These are phyloP conservation scores for Chlorella sp. DNA, from an alignment of 139 green algal genomes.

Conservation along the genomic window DNA sequence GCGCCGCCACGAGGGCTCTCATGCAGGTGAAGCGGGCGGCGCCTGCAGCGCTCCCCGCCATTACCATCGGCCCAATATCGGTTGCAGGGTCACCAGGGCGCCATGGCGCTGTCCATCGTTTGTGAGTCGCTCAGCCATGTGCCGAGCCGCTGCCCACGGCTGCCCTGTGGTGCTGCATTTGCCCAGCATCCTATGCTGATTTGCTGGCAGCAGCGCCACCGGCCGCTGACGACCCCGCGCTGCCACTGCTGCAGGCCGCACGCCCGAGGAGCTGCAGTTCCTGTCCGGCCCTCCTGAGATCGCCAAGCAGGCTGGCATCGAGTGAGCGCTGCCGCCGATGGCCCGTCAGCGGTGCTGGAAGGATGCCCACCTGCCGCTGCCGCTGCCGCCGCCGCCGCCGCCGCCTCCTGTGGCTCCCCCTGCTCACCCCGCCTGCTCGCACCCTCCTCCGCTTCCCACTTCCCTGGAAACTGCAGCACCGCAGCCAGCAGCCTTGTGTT, in stretches of 20 bases:
- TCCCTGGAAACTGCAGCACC: not conserved
- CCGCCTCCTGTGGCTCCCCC: no score
- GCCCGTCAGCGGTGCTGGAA: no score
- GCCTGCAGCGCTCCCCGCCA: no score
- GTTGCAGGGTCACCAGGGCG: not conserved
- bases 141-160: not conserved
- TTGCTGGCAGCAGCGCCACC: no score
- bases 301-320: not conserved
- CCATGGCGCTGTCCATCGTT: slow-evolving; percentile 1
- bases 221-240: no score
- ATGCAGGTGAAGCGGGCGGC: no score
- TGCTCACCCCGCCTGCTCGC: not conserved
- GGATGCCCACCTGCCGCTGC: no score
- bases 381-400: not conserved
- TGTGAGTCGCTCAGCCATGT: not conserved
- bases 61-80: not conserved
- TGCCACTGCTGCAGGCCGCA: slow-evolving; percentile 36
- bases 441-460: not conserved
- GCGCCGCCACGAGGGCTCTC: no score
- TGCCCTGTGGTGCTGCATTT: not conserved
- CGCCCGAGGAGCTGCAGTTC: slow-evolving; percentile 41
- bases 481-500: slow-evolving; percentile 32
- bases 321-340: not conserved
- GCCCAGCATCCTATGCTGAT: not conserved
- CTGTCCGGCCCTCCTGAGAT: slow-evolving; percentile 21